phyloP scores from a whole-genome alignment of 805 yeast genomes.

The Spathaspora arborariae region DNA sequence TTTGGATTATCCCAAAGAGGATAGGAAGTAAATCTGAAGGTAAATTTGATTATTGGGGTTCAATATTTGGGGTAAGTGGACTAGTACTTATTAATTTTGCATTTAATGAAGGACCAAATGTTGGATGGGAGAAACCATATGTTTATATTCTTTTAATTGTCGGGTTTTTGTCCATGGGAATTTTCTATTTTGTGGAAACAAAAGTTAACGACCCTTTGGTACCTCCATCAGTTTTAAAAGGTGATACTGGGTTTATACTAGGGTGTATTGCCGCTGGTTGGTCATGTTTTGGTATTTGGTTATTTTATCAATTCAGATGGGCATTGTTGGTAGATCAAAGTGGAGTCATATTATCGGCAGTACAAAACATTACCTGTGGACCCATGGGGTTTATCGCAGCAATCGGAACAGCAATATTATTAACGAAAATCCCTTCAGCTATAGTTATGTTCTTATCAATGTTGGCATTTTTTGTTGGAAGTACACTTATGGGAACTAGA shows the following conservation, averaged over 20 bases:
- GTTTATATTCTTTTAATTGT: constrained; percentile 55
- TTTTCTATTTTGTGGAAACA: constrained; percentile 49
- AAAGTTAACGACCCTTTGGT: constrained; percentile 48
- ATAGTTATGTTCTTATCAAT: constrained; percentile 48
- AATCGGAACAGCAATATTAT: constrained; percentile 42
- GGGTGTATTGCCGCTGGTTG: constrained; percentile 60
- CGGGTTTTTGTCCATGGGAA: constrained; percentile 38
- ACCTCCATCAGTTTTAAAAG: constrained; percentile 46
- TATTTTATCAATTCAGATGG: constrained; percentile 54
- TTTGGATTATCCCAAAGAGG: constrained; percentile 24
- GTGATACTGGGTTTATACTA: constrained; percentile 47
- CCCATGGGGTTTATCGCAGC: constrained; percentile 57
- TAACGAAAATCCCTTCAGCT: constrained; percentile 46
- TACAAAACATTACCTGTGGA: constrained; percentile 21
- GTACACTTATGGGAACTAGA: constrained; percentile 47
- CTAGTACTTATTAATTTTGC: constrained; percentile 63
- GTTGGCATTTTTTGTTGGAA: constrained; percentile 50
- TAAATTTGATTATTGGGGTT: constrained; percentile 26
- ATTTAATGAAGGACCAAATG: constrained; percentile 75
- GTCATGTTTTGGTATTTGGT: constrained; percentile 74
- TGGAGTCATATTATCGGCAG: constrained; percentile 27
- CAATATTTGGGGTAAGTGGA: constrained; percentile 56
- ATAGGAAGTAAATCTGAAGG: constrained; percentile 17
- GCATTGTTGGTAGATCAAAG: constrained; percentile 49
- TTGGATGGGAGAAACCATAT: constrained; percentile 64